Evolutionary conservation across 2,329 filamentous ascomycete species (phyloP), one percentile per base, ranked within the genome.

Genomic region (Sclerotinia subarctica): DNA sequence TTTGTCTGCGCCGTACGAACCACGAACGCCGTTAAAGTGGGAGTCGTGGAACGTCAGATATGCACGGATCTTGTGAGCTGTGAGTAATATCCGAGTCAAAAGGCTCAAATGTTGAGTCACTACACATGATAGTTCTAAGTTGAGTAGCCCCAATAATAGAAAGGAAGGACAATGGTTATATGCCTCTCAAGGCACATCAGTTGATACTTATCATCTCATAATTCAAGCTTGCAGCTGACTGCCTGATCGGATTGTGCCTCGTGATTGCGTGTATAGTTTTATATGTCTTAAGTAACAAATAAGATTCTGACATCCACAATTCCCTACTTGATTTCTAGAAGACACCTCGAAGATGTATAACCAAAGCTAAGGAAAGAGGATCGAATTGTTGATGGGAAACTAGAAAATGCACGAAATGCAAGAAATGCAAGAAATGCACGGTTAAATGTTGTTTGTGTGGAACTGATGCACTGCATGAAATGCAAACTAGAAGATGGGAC

Each of bases 401-500:
- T 21, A 32, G 26, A 2, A 19, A 49, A 35, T 35, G 26, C 44
- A 11, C 11, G 6, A 19, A 49, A 35, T 35, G 42, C 44, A 24
- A n/a, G n/a, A n/a, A n/a, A n/a, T 35, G 26, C 44, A 11, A 19
- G 6, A 19, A 49, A 35, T 35, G 42, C 44, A 24, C 44, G 44
- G 58, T 3, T 47, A 17, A 59, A 58, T 58, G 35, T 17, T n/a
- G 44, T 60, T 60, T 29, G 42, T 60, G 58, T 60, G 58, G 57
- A 59, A 47, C 57, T 46, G 57, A 59, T 60, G 58, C 58, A 60
- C 47, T 60, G 58, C 58, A 60, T 47, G 42, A 24, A 47, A 60
- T 60, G 26, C 44, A 60, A 35, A 49, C 38, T 42, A 42, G 58
- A 35, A 35, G 44, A 35, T 35, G 17, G 21, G 26, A 60, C 35